phyloP scores from a whole-genome alignment of 371 early-diverging fungal genomes.

The Rhizomucor pusillus region DNA sequence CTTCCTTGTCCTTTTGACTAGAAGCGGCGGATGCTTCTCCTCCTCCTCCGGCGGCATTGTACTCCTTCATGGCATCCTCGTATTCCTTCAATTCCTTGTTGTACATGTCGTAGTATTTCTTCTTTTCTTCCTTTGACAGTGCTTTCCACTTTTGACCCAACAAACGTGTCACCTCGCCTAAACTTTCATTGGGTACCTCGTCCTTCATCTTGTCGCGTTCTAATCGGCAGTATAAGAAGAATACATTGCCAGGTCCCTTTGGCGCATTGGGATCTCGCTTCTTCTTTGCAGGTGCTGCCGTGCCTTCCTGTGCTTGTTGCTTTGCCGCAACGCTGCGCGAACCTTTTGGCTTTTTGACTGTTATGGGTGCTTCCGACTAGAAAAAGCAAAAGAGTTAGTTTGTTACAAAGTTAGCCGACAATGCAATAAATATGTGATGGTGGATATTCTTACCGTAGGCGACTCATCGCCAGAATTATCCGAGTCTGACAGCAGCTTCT shows the following conservation, averaged over 20 bases:
- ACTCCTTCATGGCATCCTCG: constrained; percentile 40
- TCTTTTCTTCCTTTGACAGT: constrained; percentile 37
- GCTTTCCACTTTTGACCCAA: constrained; percentile 50
- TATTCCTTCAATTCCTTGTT: constrained; percentile 41
- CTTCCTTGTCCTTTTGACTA: constrained; percentile 4
- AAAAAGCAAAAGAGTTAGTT: not conserved
- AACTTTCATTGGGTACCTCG: constrained; percentile 42
- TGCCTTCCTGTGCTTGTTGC: constrained; percentile 3
- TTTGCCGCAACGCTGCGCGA: constrained; percentile 8
- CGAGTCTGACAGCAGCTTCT: constrained; percentile 22
- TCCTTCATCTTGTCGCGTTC: constrained; percentile 54
- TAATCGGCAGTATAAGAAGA: constrained; percentile 57
- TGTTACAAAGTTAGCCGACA: too few species aligned
- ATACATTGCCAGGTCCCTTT: constrained; percentile 60
- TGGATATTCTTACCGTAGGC: constrained; percentile 40
- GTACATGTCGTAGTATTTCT: constrained; percentile 47
- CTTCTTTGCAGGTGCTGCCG: constrained; percentile 20
- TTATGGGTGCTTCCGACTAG: constrained; percentile 11
- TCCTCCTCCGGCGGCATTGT: constrained; percentile 26
- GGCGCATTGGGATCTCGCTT: constrained; percentile 64
- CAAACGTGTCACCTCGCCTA: constrained; percentile 43
- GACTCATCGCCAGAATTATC: constrained; percentile 39
- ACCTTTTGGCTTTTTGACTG: constrained; percentile 17
- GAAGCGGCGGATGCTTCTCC: constrained; percentile 9
- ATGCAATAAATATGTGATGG: not conserved